phyloP scores from a whole-genome alignment of 768 basidiomycete species.

The Clathrus columnatus region DNA sequence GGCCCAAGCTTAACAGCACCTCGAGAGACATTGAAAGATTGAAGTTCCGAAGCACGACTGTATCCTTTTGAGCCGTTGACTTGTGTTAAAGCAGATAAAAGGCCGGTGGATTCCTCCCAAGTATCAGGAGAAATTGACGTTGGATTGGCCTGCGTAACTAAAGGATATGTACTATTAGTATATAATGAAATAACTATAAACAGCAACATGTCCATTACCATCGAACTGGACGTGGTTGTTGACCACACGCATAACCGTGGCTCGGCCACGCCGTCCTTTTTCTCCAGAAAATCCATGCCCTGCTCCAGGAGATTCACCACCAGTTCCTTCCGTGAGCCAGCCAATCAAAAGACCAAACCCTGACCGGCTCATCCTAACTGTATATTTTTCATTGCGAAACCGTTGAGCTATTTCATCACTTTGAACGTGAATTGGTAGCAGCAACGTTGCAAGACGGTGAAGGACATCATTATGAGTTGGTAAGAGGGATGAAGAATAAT shows the following conservation, averaged over 20 bases:
- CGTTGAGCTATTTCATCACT: conserved; percentile 76
- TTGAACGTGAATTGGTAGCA: conserved; percentile 76
- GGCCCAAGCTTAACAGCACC: conserved; percentile 83
- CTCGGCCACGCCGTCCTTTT: conserved; percentile 74
- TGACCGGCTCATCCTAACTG: conserved; percentile 80
- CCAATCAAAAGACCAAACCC: conserved; percentile 88
- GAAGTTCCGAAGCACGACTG: conserved; percentile 42
- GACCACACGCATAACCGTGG: conserved; percentile 87
- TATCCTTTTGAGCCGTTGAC: conserved; percentile 38
- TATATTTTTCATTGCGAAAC: conserved; percentile 86
- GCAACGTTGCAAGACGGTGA: conserved; percentile 70
- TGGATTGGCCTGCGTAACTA: conserved; percentile 66
- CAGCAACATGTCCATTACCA: conserved; percentile 39
- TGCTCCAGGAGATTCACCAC: conserved; percentile 75
- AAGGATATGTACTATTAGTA: conserved; percentile 16
- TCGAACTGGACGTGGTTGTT: conserved; percentile 90
- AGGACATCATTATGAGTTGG: conserved; percentile 59
- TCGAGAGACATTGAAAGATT: conserved; percentile 67
- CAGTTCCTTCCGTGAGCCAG: conserved; percentile 90
- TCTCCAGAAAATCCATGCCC: conserved; percentile 76
- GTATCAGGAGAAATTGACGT: conserved; percentile 51
- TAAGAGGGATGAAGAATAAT: conserved; percentile 60
- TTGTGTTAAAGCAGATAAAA: conserved; percentile 69
- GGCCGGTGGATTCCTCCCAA: conserved; percentile 84
- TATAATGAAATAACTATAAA: conserved; percentile 1